phyloP scores from a whole-genome alignment of 1,284 basidiomycete species.

The Papiliotrema nemorosa region DNA sequence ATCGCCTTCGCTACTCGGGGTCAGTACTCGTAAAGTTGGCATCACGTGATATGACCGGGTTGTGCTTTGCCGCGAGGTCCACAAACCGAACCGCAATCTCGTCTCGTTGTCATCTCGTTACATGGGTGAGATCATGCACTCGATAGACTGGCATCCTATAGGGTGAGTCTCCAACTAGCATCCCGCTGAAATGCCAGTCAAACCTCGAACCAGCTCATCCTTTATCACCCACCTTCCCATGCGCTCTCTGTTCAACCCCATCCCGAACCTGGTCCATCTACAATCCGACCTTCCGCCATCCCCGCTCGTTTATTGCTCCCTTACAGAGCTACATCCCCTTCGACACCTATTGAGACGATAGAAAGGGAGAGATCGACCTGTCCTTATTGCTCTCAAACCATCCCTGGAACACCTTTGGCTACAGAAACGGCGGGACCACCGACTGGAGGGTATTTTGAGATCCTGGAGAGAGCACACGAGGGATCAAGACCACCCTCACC shows the following conservation, averaged over 20 bases:
- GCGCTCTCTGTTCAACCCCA: constrained; percentile 65
- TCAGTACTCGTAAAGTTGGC: no score
- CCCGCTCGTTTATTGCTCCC: constrained; percentile 36
- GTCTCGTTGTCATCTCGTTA: no score
- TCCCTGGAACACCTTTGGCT: constrained; percentile 10
- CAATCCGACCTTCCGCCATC: constrained; percentile 17
- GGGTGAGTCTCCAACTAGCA: constrained; percentile 1
- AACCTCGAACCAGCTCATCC: constrained; percentile 76
- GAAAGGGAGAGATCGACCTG: constrained; percentile 14
- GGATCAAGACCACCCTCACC: constrained; percentile 40
- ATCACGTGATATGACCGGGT: neutral
- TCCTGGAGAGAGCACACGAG: constrained; percentile 43
- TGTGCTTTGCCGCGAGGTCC: neutral
- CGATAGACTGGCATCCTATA: constrained; percentile 9
- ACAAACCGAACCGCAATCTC: neutral
- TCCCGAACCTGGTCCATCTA: constrained; percentile 16
- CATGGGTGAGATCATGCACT: no score
- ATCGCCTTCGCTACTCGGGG: no score
- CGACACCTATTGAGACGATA: neutral
- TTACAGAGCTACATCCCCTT: constrained; percentile 6
- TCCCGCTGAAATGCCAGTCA: constrained; percentile 22
- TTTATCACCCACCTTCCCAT: constrained; percentile 82
- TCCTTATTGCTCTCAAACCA: constrained; percentile 32
- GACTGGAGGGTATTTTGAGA: constrained; percentile 35
- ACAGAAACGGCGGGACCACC: neutral